Conservation (phyloP, 129 eudicot species). For the Logfia minima region DNA sequence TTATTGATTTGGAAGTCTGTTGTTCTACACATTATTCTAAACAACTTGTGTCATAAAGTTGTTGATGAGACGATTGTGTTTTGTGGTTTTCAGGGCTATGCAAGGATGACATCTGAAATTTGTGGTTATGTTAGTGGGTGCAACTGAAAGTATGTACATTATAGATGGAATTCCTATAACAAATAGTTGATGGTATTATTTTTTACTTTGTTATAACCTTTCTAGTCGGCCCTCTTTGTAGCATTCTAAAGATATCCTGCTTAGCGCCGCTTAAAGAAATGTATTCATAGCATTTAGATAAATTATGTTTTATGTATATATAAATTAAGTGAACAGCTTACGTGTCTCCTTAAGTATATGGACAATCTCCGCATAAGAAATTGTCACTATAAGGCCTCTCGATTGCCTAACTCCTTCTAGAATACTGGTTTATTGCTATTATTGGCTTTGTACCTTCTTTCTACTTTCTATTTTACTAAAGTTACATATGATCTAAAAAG, state of each 20-base stretch:
- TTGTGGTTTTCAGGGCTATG: conserved; percentile 5
- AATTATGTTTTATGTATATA: not conserved
- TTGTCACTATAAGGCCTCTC: not conserved
- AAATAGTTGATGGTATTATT: not conserved
- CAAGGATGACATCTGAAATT: conserved; percentile 3
- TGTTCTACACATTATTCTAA: not conserved
- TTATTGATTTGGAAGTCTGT: not conserved
- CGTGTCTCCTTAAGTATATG: not conserved
- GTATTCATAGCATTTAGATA: not conserved
- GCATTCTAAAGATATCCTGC: not conserved
- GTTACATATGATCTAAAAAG: too few species aligned
- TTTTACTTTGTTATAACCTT: not conserved
- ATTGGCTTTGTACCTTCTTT: too few species aligned
- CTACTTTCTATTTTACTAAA: too few species aligned
- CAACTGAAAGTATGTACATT: not conserved
- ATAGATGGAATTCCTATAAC: not conserved
- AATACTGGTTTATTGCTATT: too few species aligned
- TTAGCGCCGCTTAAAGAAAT: not conserved
- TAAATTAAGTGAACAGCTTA: not conserved
- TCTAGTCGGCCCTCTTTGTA: not conserved
- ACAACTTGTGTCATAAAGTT: not conserved
- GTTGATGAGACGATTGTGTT: not conserved
- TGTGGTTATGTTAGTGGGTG: not conserved
- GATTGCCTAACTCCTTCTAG: not conserved
- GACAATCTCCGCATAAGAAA: not conserved